Evolutionary conservation across 345 rosid species (phyloP).

Genomic region (Gynandropsis gynandra): DNA sequence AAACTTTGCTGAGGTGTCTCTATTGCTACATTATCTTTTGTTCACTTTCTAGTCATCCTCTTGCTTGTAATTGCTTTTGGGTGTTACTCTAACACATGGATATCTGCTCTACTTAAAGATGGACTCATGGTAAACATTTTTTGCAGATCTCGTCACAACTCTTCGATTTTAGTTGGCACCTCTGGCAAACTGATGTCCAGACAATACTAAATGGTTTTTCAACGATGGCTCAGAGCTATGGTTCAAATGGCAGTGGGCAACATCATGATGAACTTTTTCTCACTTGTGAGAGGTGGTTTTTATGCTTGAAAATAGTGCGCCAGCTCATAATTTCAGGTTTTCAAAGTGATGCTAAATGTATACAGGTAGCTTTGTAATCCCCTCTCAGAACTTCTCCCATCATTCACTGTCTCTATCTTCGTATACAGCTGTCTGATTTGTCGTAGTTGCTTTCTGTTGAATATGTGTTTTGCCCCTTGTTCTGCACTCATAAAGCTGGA

Average conservation of each 20-base stretch:
- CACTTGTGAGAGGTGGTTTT: slow-evolving; percentile 88
- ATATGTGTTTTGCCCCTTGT: no score
- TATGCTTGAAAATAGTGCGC: slow-evolving; percentile 80
- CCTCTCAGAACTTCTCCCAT: no score
- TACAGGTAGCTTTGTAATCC: slow-evolving; percentile 82
- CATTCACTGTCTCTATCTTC: no score
- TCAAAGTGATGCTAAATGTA: slow-evolving; percentile 72
- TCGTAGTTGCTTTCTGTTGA: slow-evolving; percentile 8
- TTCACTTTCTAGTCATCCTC: no score
- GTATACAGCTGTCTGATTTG: no score
- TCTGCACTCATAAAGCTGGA: no score
- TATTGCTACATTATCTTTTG: no score
- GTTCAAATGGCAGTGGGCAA: slow-evolving; percentile 45
- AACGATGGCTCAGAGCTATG: slow-evolving; percentile 47
- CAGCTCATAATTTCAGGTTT: slow-evolving; percentile 80
- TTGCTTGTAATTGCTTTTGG: slow-evolving; percentile 7
- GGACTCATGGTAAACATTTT: slow-evolving; percentile 22
- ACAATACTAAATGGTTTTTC: slow-evolving; percentile 71
- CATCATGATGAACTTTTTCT: slow-evolving; percentile 76
- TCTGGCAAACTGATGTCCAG: slow-evolving; percentile 94
- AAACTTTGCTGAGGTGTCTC: slow-evolving; percentile 84
- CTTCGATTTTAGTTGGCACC: slow-evolving; percentile 83
- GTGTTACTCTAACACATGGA: slow-evolving; percentile 11
- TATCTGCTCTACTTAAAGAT: slow-evolving; percentile 25
- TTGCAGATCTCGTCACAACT: slow-evolving; percentile 87